Conservation (phyloP, 2,329 filamentous ascomycete species). For the Diaporthe citrichinensis region DNA sequence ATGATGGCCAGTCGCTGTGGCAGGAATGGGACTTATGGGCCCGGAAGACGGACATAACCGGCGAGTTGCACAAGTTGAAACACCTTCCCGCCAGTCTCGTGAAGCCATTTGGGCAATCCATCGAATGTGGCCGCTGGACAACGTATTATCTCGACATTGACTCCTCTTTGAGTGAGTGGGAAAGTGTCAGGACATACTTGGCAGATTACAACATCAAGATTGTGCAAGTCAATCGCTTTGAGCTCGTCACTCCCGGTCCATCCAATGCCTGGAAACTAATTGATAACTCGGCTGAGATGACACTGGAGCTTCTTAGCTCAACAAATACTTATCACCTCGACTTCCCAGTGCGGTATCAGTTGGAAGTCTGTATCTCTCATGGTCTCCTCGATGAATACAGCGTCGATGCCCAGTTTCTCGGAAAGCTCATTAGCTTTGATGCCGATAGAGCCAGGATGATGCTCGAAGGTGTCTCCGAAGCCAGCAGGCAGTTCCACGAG, state of each 20-base stretch:
- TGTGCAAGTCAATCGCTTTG: constrained; percentile 27
- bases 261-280: constrained; percentile 38
- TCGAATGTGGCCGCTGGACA: constrained; percentile 71
- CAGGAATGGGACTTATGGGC: constrained; percentile 60
- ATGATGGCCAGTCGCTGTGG: constrained; percentile 54
- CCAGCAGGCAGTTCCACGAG: constrained; percentile 73
- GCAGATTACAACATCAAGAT: constrained; percentile 79
- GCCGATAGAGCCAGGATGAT: constrained; percentile 71
- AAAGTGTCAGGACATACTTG: constrained; percentile 67
- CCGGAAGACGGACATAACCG: constrained; percentile 62
- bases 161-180: constrained; percentile 52
- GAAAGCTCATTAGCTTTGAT: constrained; percentile 64
- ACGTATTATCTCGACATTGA: constrained; percentile 64
- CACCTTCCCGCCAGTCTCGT: constrained; percentile 57
- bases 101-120: constrained; percentile 52
- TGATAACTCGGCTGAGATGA: constrained; percentile 10
- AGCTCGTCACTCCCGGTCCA: constrained; percentile 27
- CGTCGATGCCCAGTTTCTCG: constrained; percentile 77
- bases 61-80: constrained; percentile 50
- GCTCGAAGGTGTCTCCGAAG: constrained; percentile 81
- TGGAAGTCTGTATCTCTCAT: constrained; percentile 93
- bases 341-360: constrained; percentile 86
- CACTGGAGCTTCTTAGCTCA: constrained; percentile 50
- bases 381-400: constrained; percentile 83
- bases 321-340: constrained; percentile 63